Base-by-base conservation (phyloP, 2,329 filamentous ascomycete genomes). In the Zalaria obscura region DNA sequence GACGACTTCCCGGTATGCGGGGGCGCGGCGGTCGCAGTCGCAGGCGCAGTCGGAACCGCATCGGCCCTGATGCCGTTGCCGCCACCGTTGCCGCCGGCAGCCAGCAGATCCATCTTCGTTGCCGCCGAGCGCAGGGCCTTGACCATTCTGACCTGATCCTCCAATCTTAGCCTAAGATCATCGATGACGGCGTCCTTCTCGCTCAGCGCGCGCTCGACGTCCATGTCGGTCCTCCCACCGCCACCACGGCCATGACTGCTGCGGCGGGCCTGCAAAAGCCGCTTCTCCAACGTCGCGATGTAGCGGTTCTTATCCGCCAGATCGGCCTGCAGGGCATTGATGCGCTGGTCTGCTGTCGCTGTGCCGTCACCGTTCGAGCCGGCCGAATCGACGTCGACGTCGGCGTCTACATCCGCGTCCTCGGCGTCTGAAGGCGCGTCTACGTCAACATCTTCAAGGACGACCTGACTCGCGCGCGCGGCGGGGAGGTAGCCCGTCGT, bases 221-320 rank as follows among this genome's bases (percentile, higher is more conserved):
- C 47, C 4, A 43, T 42, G 11, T 76, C 32, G 69, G 51, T 39
- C 48, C 70, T 41, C 1, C 81, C 81, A 45, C 83, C 75, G 4
- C 87, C 93, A 7, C 89, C 78, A 11, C 89, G 78, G 5, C 86
- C 89, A 41, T 93, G 87, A 61, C 88, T 95, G 1, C 87, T 86
- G 38, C 89, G 74, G 34, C 91, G 75, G 32, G 91, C 91, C 56
- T 98, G 91, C 29, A 96, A 69, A 1, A 98, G 68, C 26, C 91
- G 77, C 62, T 93, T 93, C 65, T 98, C 91, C 8, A 98, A 65
- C 0, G 91, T 96, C 27, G 83, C 75, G 51, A 96, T 96, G 60
- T 98, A 98, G 28, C 91, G 82, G 52, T 91, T 96, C 67, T 94
- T 95, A 63, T 98, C 91, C n/a, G 75, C 76, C 37, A 98, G 73